Base-by-base conservation (phyloP, 129 eudicot species). In the Lactuca saligna region DNA sequence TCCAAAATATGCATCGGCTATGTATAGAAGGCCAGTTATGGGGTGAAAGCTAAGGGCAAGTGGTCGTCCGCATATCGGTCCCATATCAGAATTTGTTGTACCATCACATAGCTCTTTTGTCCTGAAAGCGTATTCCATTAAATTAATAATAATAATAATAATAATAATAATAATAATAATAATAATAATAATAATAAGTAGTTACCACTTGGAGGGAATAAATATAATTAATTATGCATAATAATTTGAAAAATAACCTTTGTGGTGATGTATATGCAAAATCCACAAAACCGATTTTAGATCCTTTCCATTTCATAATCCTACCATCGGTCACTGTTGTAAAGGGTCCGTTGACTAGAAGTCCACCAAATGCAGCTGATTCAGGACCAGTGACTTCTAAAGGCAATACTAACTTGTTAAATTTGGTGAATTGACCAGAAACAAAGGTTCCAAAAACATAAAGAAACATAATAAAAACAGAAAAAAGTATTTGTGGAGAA, bases 11-110 rank as follows among this genome's bases (percentile, higher is more conserved):
- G 64, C 78, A 16, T 78, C 82, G 0, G 41, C 57, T 15, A 75
- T 70, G 61, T 63, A 65, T 39, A 69, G 73, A 57, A 37, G 51
- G 3, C 68, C 63, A 0, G 46, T 78, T 68, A 8, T 29, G 3
- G 38, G 69, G n/a, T 79, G 65, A 61, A 75, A 78, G 32, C 79
- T 68, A 37, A 82, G 69, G 0, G 81, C 83, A 12, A 82, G 1
- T 4, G 83, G 81, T 50, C 81, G 46, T 56, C 81, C 83, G 2
- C 83, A 75, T 60, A 54, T 75, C n/a, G 69, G 59, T n/a, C 72
- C 78, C 54, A 42, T 41, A 17, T 70, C 37, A 17, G 59, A 63
- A 20, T 75, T 80, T 8, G 31, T 69, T 8, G 56, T 65, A 16
- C 87, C 70, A 61, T 82, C 78, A 60, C 83, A 82, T 3, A 53